Conservation (phyloP, 2,329 filamentous ascomycete genomes). For the Penicillium sp. region DNA sequence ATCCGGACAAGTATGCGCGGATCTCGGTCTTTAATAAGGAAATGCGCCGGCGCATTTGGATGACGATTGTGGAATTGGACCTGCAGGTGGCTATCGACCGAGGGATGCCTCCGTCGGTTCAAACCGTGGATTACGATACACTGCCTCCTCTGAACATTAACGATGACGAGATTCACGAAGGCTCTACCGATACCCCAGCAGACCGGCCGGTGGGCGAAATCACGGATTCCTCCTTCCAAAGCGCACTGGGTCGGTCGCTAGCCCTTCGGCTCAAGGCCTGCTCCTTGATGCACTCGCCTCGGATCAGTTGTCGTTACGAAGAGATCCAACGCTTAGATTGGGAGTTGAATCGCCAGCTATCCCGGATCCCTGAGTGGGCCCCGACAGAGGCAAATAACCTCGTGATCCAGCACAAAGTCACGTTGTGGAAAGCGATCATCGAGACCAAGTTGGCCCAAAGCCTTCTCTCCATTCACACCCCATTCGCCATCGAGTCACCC, state of each 20-base stretch:
- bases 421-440: conserved; percentile 39
- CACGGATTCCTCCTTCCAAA: conserved; percentile 45
- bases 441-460: conserved; percentile 42
- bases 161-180: conserved; percentile 53
- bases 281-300: conserved; percentile 42
- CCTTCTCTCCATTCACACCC: conserved; percentile 45
- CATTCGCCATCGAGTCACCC: conserved; percentile 42
- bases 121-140: conserved; percentile 53
- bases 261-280: conserved; percentile 39
- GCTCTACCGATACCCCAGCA: conserved; percentile 36
- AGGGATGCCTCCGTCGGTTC: conserved; percentile 56
- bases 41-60: conserved; percentile 60
- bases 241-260: conserved; percentile 35
- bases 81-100: conserved; percentile 59
- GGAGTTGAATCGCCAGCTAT: conserved; percentile 41
- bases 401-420: conserved; percentile 33
- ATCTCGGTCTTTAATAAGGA: conserved; percentile 48
- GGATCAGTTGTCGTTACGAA: conserved; percentile 44
- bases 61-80: conserved; percentile 60
- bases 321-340: conserved; percentile 46
- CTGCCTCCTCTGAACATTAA: conserved; percentile 55
- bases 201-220: conserved; percentile 36
- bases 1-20: conserved; percentile 37
- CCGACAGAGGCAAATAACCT: conserved; percentile 24
- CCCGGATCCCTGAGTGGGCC: conserved; percentile 41